Evolutionary conservation across 1,284 basidiomycete species (phyloP).

Genomic region (Marasmius tenuissimus): DNA sequence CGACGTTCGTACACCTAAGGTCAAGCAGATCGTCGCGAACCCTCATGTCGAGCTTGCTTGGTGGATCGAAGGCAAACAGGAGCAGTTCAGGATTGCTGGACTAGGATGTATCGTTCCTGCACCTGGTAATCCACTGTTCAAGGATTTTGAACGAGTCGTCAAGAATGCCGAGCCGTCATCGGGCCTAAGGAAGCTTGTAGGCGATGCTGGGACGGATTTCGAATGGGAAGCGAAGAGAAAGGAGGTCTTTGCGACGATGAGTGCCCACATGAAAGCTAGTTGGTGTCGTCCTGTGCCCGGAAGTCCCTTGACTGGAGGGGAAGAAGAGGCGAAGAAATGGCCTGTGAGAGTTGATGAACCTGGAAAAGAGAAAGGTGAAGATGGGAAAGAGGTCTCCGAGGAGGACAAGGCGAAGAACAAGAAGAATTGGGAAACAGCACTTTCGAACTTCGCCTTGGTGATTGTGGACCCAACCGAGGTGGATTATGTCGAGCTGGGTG

Average conservation of each 20-base stretch:
- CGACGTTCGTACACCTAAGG: conserved; percentile 63
- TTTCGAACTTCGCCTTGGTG: conserved; percentile 64
- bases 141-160: conserved; percentile 1
- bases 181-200: background rate
- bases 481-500: conserved; percentile 60
- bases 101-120: conserved; percentile 47
- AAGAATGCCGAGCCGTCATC: background rate
- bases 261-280: conserved; percentile 57
- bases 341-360: conserved; percentile 42
- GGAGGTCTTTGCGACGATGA: conserved; percentile 54
- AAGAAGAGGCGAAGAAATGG: conserved; percentile 60
- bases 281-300: conserved; percentile 68
- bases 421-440: conserved; percentile 47
- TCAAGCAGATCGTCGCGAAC: conserved; percentile 45
- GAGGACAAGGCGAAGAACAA: conserved; percentile 30
- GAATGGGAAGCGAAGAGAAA: conserved; percentile 65
- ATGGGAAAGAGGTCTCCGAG: conserved; percentile 30
- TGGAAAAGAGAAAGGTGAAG: conserved; percentile 1
- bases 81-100: conserved; percentile 63
- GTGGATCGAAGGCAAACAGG: conserved; percentile 56
- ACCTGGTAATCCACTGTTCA: conserved; percentile 30
- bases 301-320: conserved; percentile 39
- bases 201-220: conserved; percentile 27
- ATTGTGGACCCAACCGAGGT: conserved; percentile 63
- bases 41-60: conserved; percentile 53